A percentile compares a stretch with the other conserved stretches of the same genome.
These are phyloP conservation scores for Boletus vinaceobasis DNA, from an alignment of 768 basidiomycete genomes.

Conservation along the genomic window DNA sequence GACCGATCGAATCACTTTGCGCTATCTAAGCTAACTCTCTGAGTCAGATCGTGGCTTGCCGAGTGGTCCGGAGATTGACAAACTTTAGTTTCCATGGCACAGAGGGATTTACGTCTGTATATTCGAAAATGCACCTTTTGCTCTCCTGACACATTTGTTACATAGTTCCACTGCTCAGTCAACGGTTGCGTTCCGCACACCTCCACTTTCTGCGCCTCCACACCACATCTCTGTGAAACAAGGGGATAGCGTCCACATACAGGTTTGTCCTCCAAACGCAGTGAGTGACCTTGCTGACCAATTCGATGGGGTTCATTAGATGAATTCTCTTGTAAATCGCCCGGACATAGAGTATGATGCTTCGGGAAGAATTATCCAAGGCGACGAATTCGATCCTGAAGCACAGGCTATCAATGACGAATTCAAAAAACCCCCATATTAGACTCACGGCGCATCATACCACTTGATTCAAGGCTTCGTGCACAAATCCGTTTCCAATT, in stretches of 20 bases:
- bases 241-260: conserved; percentile 56
- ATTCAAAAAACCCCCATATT: conserved; percentile 57
- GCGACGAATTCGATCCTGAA: conserved; percentile 54
- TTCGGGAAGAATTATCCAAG: conserved; percentile 46
- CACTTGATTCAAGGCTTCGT: not conserved
- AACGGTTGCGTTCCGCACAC: conserved; percentile 58
- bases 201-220: conserved; percentile 27
- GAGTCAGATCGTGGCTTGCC: conserved; percentile 59
- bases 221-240: conserved; percentile 34
- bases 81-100: conserved; percentile 50
- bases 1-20: not conserved
- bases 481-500: not conserved
- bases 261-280: conserved; percentile 35
- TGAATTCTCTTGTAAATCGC: conserved; percentile 60
- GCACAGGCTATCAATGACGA: conserved; percentile 56
- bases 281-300: not conserved
- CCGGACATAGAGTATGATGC: conserved; percentile 53
- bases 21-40: not conserved
- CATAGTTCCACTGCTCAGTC: conserved; percentile 44
- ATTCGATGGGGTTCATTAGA: conserved; percentile 39
- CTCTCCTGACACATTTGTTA: conserved; percentile 5
- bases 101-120: conserved; percentile 52
- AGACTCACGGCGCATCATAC: not conserved
- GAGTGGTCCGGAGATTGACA: conserved; percentile 61
- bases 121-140: conserved; percentile 20